Conservation (phyloP, 1,284 basidiomycete genomes). For the Porodaedalea pini region DNA sequence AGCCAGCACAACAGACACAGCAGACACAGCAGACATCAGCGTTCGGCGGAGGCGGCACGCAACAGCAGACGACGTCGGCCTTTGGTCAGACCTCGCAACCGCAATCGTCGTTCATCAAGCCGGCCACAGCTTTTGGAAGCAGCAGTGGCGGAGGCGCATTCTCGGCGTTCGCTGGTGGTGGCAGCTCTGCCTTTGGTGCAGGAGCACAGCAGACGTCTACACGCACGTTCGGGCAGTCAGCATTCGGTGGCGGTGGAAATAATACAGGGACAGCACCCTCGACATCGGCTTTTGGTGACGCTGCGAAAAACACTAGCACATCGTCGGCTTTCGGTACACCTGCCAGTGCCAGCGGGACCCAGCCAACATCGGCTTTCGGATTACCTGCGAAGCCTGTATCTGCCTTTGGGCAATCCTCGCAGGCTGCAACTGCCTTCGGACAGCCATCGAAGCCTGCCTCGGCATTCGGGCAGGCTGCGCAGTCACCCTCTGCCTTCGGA, state of each 20-base stretch:
- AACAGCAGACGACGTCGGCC: slow-evolving; percentile 26
- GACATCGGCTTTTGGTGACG: slow-evolving; percentile 37
- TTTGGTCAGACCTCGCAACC: slow-evolving; percentile 31
- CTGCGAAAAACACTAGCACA: slow-evolving; percentile 21
- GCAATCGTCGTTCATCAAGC: slow-evolving; percentile 32
- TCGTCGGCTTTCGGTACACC: slow-evolving; percentile 28
- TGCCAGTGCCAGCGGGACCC: slow-evolving; percentile 1
- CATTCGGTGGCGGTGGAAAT: slow-evolving; percentile 25
- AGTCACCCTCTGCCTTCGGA: slow-evolving; percentile 31
- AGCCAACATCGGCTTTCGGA: slow-evolving; percentile 27
- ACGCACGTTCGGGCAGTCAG: slow-evolving; percentile 32
- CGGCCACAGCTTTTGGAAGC: slow-evolving; percentile 34
- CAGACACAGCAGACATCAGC: slow-evolving; percentile 27
- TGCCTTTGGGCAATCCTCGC: slow-evolving; percentile 32
- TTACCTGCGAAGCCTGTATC: slow-evolving; percentile 24
- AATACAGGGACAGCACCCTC: slow-evolving; percentile 28
- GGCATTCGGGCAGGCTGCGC: slow-evolving; percentile 30
- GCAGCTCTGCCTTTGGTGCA: slow-evolving; percentile 33
- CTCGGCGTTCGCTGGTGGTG: slow-evolving; percentile 33
- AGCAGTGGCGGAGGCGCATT: slow-evolving; percentile 27
- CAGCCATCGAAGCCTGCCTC: slow-evolving; percentile 27
- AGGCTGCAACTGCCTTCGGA: slow-evolving; percentile 30
- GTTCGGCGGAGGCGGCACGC: slow-evolving; percentile 31
- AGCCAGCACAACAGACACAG: slow-evolving; percentile 28
- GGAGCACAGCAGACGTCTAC: slow-evolving; percentile 23